These are phyloP conservation scores for Strigomonas galati DNA, from an alignment of 208 protist species.

Conservation along the genomic window DNA sequence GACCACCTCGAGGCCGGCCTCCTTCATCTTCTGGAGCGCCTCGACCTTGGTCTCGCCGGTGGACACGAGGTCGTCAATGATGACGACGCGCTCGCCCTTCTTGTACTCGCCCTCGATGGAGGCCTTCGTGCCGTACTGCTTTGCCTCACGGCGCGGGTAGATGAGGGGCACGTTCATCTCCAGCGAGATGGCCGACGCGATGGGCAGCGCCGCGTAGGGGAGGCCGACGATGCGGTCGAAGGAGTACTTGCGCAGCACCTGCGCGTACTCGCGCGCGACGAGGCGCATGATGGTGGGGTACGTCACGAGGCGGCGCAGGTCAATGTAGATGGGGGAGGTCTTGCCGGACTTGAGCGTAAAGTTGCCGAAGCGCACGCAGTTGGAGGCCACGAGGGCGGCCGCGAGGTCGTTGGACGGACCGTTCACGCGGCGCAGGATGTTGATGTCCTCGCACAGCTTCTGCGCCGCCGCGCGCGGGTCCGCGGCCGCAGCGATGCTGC, in stretches of 20 bases:
- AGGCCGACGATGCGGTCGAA: constrained; percentile 89
- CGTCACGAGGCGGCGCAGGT: constrained; percentile 91
- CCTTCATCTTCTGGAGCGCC: constrained; percentile 88
- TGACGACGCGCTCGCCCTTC: constrained; percentile 83
- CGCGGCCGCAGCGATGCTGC: constrained; percentile 58
- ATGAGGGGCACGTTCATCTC: constrained; percentile 89
- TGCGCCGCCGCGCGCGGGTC: constrained; percentile 66
- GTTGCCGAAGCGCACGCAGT: constrained; percentile 91
- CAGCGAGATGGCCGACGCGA: constrained; percentile 91
- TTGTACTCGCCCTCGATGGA: constrained; percentile 94
- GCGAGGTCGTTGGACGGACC: constrained; percentile 51
- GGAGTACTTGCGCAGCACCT: constrained; percentile 55
- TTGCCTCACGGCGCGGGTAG: constrained; percentile 90
- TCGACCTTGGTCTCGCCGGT: constrained; percentile 94
- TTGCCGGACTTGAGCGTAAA: constrained; percentile 96
- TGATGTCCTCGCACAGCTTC: constrained; percentile 78
- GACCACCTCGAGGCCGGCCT: constrained; percentile 79
- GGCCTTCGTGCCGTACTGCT: constrained; percentile 94
- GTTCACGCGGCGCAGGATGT: constrained; percentile 51
- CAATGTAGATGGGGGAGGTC: constrained; percentile 95
- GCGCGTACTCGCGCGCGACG: constrained; percentile 75
- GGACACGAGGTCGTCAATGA: constrained; percentile 96
- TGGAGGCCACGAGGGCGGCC: constrained; percentile 65
- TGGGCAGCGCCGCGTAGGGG: constrained; percentile 95
- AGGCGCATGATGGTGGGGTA: constrained; percentile 80